A percentile compares a stretch with the other conserved stretches of the same genome.
Conservation (phyloP, 257 asterid species). For the Thymus quinquecostatus region DNA sequence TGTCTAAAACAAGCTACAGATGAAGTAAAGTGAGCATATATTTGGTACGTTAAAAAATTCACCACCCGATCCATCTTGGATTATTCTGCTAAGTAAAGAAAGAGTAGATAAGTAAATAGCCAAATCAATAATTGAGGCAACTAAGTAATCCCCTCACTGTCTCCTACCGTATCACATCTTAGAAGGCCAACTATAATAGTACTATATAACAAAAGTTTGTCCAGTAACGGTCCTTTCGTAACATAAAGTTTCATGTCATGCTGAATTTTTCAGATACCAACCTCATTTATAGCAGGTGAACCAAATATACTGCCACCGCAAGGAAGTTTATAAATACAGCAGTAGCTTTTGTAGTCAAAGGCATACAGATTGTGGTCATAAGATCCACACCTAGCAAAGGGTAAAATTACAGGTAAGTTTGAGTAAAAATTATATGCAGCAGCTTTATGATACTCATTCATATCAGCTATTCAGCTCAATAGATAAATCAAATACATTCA, state of each 20-base stretch:
- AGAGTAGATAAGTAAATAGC: too few relatives aligned
- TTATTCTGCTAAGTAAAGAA: too few relatives aligned
- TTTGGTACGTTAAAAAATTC: not conserved
- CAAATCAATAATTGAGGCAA: too few relatives aligned
- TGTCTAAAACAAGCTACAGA: slow-evolving; percentile 8
- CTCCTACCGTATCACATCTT: too few relatives aligned
- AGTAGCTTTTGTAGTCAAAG: slow-evolving; percentile 71
- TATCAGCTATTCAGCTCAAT: slow-evolving; percentile 9
- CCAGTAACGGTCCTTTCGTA: not conserved
- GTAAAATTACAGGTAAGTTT: slow-evolving; percentile 17
- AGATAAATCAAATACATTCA: slow-evolving; percentile 9
- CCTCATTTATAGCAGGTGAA: slow-evolving; percentile 89
- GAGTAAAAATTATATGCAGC: slow-evolving; percentile 21
- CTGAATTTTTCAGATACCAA: slow-evolving; percentile 38
- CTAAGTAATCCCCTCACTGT: too few relatives aligned
- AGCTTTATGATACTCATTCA: slow-evolving; percentile 19
- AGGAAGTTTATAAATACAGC: slow-evolving; percentile 61
- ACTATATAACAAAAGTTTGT: too few relatives aligned
- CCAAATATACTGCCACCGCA: slow-evolving; percentile 95
- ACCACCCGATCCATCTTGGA: not conserved
- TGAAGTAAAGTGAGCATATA: not conserved
- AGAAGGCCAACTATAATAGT: too few relatives aligned
- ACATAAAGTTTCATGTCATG: not conserved
- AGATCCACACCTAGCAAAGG: slow-evolving; percentile 87
- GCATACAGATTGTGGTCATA: slow-evolving; percentile 89